Conservation (phyloP, 805 yeast genomes). For the Candida ponderosae region DNA sequence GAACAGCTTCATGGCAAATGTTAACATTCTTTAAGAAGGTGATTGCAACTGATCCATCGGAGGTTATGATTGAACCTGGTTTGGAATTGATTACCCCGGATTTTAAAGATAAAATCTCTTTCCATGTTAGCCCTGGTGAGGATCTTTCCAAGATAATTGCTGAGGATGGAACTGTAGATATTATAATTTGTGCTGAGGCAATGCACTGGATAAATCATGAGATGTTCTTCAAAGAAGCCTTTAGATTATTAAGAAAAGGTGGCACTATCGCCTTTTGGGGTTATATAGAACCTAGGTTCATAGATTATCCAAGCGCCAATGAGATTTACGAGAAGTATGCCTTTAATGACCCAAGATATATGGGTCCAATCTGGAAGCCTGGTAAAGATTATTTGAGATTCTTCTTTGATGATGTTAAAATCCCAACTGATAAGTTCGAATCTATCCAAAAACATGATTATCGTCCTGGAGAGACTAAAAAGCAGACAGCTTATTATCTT, state of each 20-base stretch:
- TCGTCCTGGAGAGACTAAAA: conserved; percentile 17
- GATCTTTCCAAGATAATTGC: conserved; percentile 14
- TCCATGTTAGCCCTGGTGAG: conserved; percentile 19
- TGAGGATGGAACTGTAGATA: conserved; percentile 34
- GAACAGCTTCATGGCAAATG: conserved; percentile 50
- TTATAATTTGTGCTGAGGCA: conserved; percentile 63
- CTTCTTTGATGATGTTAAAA: conserved; percentile 32
- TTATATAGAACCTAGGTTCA: conserved; percentile 60
- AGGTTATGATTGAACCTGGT: conserved; percentile 41
- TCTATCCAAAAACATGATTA: conserved; percentile 31
- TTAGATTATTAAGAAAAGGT: conserved; percentile 38
- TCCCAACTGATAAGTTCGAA: conserved; percentile 35
- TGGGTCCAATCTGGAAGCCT: conserved; percentile 68
- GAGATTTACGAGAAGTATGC: conserved; percentile 46
- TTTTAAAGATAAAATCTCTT: conserved; percentile 14
- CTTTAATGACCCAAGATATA: conserved; percentile 35
- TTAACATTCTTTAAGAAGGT: conserved; percentile 34
- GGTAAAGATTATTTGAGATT: conserved; percentile 46
- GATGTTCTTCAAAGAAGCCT: conserved; percentile 40
- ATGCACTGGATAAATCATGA: conserved; percentile 68
- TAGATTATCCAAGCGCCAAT: conserved; percentile 45
- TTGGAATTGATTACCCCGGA: conserved; percentile 9
- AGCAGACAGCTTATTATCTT: conserved; percentile 22
- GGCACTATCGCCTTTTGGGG: conserved; percentile 72
- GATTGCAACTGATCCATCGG: conserved; percentile 52